A percentile compares a stretch with the other conserved stretches of the same genome.
phyloP scores from a whole-genome alignment of 2,329 filamentous ascomycete genomes.

The Neofusicoccum parvum region DNA sequence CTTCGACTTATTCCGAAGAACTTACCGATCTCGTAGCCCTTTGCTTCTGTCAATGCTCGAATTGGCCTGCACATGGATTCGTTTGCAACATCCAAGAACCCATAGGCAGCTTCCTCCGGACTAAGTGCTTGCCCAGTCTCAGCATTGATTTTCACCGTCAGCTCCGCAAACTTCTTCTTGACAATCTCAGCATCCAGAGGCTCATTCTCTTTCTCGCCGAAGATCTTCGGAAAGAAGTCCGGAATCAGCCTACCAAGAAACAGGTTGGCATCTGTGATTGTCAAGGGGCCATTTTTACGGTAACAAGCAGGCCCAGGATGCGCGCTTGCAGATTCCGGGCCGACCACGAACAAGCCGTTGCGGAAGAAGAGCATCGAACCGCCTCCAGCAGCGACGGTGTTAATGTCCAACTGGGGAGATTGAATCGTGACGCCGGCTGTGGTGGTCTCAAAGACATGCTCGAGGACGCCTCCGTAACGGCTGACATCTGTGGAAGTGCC shows the following conservation, averaged over 20 bases:
- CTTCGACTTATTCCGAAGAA: too few species aligned
- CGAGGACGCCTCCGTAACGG: slow-evolving; percentile 79
- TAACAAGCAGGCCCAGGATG: slow-evolving; percentile 91
- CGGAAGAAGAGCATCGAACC: slow-evolving; percentile 83
- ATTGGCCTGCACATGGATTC: slow-evolving; percentile 42
- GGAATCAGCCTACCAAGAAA: slow-evolving; percentile 65
- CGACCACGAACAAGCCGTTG: slow-evolving; percentile 88
- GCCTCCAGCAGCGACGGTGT: slow-evolving; percentile 90
- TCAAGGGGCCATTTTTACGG: slow-evolving; percentile 81
- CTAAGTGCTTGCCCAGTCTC: slow-evolving; percentile 33
- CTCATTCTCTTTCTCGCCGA: slow-evolving; percentile 35
- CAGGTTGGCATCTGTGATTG: slow-evolving; percentile 79
- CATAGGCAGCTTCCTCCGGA: slow-evolving; percentile 30
- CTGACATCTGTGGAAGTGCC: slow-evolving; percentile 92
- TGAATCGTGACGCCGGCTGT: slow-evolving; percentile 92
- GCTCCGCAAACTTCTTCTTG: slow-evolving; percentile 42
- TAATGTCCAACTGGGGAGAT: slow-evolving; percentile 89
- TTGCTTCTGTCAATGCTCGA: slow-evolving; percentile 32
- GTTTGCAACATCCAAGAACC: slow-evolving; percentile 33
- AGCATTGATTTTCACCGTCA: slow-evolving; percentile 48
- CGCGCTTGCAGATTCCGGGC: slow-evolving; percentile 84
- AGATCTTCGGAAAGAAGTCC: slow-evolving; percentile 37
- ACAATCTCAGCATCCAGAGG: slow-evolving; percentile 47
- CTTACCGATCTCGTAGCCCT: slow-evolving; percentile 27
- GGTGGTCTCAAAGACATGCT: slow-evolving; percentile 92